A percentile compares a stretch with the other conserved stretches of the same genome.
Conservation (phyloP, 176 grass and related monocot genomes). For the Neostapfia colusana region DNA sequence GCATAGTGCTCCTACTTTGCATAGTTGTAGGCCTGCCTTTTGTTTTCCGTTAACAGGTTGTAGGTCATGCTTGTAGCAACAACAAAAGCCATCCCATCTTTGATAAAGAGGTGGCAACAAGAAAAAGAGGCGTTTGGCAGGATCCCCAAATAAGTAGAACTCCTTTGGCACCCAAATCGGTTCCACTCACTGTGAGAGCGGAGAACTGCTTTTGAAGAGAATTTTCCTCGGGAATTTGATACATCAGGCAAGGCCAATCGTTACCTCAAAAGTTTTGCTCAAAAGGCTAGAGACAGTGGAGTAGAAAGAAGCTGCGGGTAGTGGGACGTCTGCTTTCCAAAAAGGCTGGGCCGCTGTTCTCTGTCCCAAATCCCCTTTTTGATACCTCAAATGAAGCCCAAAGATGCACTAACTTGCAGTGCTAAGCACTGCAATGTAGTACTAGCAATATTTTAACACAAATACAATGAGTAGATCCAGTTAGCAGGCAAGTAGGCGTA, state of each 20-base stretch:
- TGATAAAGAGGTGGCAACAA: constrained; percentile 33
- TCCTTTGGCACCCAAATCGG: constrained; percentile 38
- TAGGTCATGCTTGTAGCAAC: constrained; percentile 54
- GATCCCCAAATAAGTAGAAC: constrained; percentile 28
- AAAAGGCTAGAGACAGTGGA: constrained; percentile 33
- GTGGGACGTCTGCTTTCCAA: not conserved
- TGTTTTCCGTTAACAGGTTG: not conserved
- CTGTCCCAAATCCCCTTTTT: constrained; percentile 27
- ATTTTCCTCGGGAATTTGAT: constrained; percentile 40
- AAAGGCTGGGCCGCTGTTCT: constrained; percentile 41
- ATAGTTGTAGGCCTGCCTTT: constrained; percentile 33
- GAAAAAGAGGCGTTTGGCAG: constrained; percentile 25
- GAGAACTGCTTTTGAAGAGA: constrained; percentile 28
- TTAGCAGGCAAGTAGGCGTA: not conserved
- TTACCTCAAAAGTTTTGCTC: constrained; percentile 22
- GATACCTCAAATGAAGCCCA: constrained; percentile 35
- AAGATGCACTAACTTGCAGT: constrained; percentile 5
- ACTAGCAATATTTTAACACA: not conserved
- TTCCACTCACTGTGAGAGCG: constrained; percentile 31
- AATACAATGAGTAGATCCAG: constrained; percentile 19
- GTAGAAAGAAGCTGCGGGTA: constrained; percentile 3
- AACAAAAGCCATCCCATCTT: constrained; percentile 5
- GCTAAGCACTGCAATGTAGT: not conserved
- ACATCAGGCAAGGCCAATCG: constrained; percentile 31
- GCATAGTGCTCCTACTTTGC: constrained; percentile 30